These are phyloP conservation scores for Emericellopsis atlantica DNA, from an alignment of 2,329 filamentous ascomycete species.

Conservation along the genomic window DNA sequence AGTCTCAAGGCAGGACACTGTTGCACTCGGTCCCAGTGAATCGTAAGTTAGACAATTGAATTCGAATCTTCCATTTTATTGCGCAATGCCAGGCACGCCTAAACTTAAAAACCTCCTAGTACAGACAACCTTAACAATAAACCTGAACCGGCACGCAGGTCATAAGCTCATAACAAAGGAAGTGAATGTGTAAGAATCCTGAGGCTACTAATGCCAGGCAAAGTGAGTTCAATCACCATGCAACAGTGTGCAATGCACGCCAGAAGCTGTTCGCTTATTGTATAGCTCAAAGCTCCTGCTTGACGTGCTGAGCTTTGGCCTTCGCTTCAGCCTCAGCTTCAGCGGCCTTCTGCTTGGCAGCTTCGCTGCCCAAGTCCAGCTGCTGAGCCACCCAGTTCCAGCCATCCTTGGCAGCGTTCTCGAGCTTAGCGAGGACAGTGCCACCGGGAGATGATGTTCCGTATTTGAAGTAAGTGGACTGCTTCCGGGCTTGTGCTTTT, in stretches of 20 bases:
- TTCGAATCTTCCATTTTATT: too few relatives aligned
- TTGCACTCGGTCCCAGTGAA: not conserved
- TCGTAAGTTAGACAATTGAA: too few relatives aligned
- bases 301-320: constrained; percentile 18
- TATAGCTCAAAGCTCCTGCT: constrained; percentile 34
- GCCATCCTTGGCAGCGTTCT: constrained; percentile 30
- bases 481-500: constrained; percentile 56
- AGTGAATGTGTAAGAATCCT: not conserved
- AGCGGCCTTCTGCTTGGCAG: constrained; percentile 32
- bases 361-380: constrained; percentile 32
- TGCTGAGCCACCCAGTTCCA: constrained; percentile 40
- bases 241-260: not conserved
- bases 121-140: too few relatives aligned
- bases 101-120: not conserved
- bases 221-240: not conserved
- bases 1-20: not conserved
- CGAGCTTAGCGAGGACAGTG: constrained; percentile 53
- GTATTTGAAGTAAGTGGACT: constrained; percentile 66
- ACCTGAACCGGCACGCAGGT: not conserved
- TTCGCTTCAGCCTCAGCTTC: constrained; percentile 17
- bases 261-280: not conserved
- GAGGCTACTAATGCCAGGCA: not conserved
- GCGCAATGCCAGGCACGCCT: not conserved
- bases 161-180: not conserved
- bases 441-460: constrained; percentile 54